Conservation (phyloP, 2,329 filamentous ascomycete species). For the Akanthomyces muscarius region DNA sequence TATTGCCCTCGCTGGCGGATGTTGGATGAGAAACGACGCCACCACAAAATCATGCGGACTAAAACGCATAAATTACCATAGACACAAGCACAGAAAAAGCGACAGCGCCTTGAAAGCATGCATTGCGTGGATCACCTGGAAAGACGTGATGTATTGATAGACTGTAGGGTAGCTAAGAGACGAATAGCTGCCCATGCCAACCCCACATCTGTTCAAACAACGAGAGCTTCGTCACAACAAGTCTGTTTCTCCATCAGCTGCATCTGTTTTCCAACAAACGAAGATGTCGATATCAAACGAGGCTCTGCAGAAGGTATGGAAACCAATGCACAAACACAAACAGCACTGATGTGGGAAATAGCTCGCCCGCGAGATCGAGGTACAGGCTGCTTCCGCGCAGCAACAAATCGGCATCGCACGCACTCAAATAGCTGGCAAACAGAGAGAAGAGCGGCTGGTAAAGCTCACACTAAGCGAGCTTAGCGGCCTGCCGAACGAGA, state of each 20-base stretch:
- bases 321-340: slow-evolving; percentile 11
- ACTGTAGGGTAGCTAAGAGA: background rate
- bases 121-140: no score
- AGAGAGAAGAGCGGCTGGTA: slow-evolving; percentile 82
- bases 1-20: no score
- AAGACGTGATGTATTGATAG: background rate
- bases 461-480: slow-evolving; percentile 85
- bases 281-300: slow-evolving; percentile 92
- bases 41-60: no score
- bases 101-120: no score
- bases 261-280: slow-evolving; percentile 12
- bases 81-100: no score
- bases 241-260: background rate
- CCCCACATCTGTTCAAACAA: background rate
- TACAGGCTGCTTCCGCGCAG: slow-evolving; percentile 80
- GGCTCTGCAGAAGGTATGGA: slow-evolving; percentile 79
- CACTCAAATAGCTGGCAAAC: slow-evolving; percentile 78
- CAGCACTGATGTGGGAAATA: slow-evolving; percentile 33
- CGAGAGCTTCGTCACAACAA: background rate
- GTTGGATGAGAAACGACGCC: no score
- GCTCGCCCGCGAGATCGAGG: slow-evolving; percentile 92
- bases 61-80: no score
- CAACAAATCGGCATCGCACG: slow-evolving; percentile 88
- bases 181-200: background rate
- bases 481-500: slow-evolving; percentile 67